These are phyloP conservation scores for Apiotrichum laibachii DNA, from an alignment of 1,284 basidiomycete species.

Conservation along the genomic window DNA sequence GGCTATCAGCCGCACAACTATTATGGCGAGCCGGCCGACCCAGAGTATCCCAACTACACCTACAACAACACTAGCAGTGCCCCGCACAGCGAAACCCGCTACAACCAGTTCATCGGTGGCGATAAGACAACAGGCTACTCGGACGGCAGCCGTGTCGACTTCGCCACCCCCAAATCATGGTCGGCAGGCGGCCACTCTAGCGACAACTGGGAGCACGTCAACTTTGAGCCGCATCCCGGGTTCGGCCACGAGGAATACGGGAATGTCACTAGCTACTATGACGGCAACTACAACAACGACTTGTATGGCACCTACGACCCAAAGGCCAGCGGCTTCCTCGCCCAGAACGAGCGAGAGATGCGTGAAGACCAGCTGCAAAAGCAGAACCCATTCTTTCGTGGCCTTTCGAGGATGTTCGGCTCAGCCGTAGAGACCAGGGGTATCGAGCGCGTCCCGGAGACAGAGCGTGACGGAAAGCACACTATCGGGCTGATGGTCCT, in stretches of 20 bases:
- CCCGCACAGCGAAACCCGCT: neutral
- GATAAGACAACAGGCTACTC: neutral
- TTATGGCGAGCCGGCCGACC: neutral
- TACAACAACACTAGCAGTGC: neutral
- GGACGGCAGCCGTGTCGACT: neutral
- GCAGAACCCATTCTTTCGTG: constrained; percentile 20
- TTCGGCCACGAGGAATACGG: neutral
- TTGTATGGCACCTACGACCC: neutral
- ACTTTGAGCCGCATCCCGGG: neutral
- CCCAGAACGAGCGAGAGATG: neutral
- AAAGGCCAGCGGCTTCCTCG: neutral
- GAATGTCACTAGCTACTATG: neutral
- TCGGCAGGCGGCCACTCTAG: neutral
- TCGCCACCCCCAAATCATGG: neutral
- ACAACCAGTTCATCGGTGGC: neutral
- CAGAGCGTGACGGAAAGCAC: constrained; percentile 27
- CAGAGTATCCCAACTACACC: neutral
- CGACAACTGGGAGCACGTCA: neutral
- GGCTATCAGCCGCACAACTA: neutral
- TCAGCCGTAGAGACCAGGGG: constrained; percentile 37
- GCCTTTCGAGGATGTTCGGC: constrained; percentile 22
- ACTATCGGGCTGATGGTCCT: constrained; percentile 31
- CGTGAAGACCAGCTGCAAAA: constrained; percentile 7
- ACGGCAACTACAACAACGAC: neutral
- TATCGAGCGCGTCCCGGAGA: constrained; percentile 37